These are phyloP conservation scores for Rosa rugosa DNA, from an alignment of 306 rosid species.

Conservation along the genomic window DNA sequence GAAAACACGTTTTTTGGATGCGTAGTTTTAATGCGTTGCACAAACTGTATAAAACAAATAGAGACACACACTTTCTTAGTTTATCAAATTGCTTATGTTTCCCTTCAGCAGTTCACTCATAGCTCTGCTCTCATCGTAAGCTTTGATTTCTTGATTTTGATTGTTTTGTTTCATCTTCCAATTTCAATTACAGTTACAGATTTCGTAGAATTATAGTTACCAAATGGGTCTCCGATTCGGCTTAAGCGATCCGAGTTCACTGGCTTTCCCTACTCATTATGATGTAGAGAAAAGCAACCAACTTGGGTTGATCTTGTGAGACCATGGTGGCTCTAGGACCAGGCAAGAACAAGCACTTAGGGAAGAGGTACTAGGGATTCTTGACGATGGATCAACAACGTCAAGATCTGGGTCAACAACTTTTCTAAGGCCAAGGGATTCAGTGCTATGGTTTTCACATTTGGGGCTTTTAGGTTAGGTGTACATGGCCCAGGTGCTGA, in stretches of 20 bases:
- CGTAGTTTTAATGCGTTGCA: too few species aligned
- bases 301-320: conserved; percentile 66
- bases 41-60: too few species aligned
- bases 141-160: too few species aligned
- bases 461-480: conserved; percentile 90
- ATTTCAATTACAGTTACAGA: too few species aligned
- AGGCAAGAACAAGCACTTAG: conserved; percentile 76
- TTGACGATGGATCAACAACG: conserved; percentile 57
- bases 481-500: conserved; percentile 97
- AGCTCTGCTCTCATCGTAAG: too few species aligned
- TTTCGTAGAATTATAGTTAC: too few species aligned
- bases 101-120: too few species aligned
- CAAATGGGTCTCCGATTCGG: not conserved
- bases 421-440: conserved; percentile 81
- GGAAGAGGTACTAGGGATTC: conserved; percentile 89
- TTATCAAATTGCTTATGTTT: too few species aligned
- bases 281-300: conserved; percentile 66
- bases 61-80: too few species aligned
- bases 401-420: conserved; percentile 82
- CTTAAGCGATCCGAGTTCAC: conserved; percentile 54
- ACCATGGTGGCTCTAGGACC: conserved; percentile 71
- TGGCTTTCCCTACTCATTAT: conserved; percentile 78
- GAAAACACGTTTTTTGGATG: too few species aligned
- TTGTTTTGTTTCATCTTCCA: too few species aligned
- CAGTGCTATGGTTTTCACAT: conserved; percentile 89